These are phyloP conservation scores for Claviceps quebecensis DNA, from an alignment of 2,329 filamentous ascomycete genomes.

Conservation along the genomic window DNA sequence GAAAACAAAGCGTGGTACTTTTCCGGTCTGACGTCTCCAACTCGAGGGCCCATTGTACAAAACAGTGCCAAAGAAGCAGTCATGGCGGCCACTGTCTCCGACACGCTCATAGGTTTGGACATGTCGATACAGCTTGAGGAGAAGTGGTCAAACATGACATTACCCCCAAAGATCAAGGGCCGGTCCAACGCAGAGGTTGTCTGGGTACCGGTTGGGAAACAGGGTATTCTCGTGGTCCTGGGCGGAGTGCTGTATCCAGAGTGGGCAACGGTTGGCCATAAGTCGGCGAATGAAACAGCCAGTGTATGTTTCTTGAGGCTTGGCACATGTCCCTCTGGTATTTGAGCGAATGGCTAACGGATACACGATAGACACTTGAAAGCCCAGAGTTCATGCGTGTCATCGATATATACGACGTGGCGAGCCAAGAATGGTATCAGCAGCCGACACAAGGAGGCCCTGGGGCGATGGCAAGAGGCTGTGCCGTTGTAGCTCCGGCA, in stretches of 20 bases:
- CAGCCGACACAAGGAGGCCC: slow-evolving; percentile 51
- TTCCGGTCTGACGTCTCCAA: slow-evolving; percentile 41
- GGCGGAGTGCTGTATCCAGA: slow-evolving; percentile 56
- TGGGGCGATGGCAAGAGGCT: slow-evolving; percentile 49
- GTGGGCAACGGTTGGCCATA: slow-evolving; percentile 20
- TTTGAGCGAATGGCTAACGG: slow-evolving; percentile 1
- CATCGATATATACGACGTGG: slow-evolving; percentile 68
- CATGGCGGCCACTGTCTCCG: slow-evolving; percentile 32
- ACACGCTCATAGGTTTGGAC: slow-evolving; percentile 47
- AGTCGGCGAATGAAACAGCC: slow-evolving; percentile 16
- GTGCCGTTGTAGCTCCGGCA: slow-evolving; percentile 59
- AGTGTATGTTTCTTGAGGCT: slow-evolving; percentile 17
- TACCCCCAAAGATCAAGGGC: slow-evolving; percentile 34
- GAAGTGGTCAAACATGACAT: slow-evolving; percentile 41
- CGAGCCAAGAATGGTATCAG: slow-evolving; percentile 49
- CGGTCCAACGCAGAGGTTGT: slow-evolving; percentile 52
- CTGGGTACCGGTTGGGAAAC: slow-evolving; percentile 63
- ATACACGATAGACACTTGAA: slow-evolving; percentile 33
- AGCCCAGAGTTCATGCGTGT: slow-evolving; percentile 58
- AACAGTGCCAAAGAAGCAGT: slow-evolving; percentile 18
- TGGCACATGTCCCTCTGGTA: not conserved
- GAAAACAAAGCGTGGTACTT: slow-evolving; percentile 63
- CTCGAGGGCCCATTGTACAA: slow-evolving; percentile 34
- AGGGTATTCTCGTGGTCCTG: slow-evolving; percentile 65
- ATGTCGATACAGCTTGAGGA: slow-evolving; percentile 36